A percentile compares a stretch with the other conserved stretches of the same genome.
Evolutionary conservation across 345 rosid genomes (phyloP).

Genomic region (Euphorbia pulcherrima): DNA sequence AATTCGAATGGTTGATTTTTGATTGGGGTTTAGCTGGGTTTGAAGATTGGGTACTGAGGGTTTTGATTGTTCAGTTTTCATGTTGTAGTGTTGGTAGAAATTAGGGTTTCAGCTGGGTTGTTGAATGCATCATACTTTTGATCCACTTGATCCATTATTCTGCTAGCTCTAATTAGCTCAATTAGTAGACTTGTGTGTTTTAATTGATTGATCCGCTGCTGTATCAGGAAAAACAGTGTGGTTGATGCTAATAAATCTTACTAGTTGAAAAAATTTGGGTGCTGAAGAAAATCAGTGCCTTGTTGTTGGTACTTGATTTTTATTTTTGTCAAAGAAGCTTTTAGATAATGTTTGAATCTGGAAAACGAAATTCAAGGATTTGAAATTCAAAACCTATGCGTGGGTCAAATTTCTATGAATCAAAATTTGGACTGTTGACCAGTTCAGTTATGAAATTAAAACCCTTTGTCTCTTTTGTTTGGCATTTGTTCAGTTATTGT

Average conservation of each 20-base stretch:
- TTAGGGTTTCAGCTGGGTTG: conserved; percentile 8
- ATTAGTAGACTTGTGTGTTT: background rate
- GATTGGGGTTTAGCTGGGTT: background rate
- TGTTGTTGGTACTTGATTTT: background rate
- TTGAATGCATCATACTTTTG: background rate
- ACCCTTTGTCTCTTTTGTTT: background rate
- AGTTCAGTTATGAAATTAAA: background rate
- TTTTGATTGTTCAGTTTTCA: background rate
- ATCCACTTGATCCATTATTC: background rate
- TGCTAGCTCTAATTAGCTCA: background rate
- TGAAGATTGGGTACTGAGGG: background rate
- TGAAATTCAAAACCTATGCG: background rate
- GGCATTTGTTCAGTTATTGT: background rate
- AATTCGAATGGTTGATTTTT: conserved; percentile 4
- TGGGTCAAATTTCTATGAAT: background rate
- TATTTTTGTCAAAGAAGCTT: background rate
- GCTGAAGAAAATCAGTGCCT: background rate
- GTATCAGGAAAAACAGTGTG: background rate
- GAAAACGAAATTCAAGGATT: background rate
- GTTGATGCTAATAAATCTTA: background rate
- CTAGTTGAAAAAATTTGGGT: background rate
- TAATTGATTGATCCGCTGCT: background rate
- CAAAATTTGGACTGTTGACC: background rate
- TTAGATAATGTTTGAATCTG: background rate
- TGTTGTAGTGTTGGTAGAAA: background rate